Evolutionary conservation across 345 rosid species (phyloP).

Genomic region (Populus davidiana): DNA sequence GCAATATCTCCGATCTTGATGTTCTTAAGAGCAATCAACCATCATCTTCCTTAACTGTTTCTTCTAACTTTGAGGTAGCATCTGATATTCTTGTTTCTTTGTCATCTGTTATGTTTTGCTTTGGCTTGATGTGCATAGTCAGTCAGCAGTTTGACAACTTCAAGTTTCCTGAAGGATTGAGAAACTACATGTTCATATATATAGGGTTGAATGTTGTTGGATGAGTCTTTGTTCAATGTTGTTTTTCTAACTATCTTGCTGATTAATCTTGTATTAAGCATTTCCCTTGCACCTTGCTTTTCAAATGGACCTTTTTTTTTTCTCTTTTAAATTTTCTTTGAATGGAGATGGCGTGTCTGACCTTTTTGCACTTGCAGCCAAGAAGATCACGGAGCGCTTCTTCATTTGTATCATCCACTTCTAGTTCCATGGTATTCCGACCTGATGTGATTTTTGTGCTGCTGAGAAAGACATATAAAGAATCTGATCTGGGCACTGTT

Average conservation of each 20-base stretch:
- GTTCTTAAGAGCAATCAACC: conserved; percentile 46
- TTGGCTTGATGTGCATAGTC: background rate
- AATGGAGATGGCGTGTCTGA: background rate
- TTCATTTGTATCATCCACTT: conserved; percentile 37
- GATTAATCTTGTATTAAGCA: background rate
- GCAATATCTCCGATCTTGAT: conserved; percentile 45
- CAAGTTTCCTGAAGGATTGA: background rate
- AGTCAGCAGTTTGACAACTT: background rate
- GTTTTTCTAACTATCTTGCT: conserved; percentile 2
- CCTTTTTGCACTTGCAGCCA: conserved; percentile 45
- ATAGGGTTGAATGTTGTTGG: background rate
- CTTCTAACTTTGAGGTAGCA: conserved; percentile 78
- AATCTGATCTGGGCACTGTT: conserved; percentile 52
- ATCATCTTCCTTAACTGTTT: conserved; percentile 51
- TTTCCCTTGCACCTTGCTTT: background rate
- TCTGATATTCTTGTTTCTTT: conserved; percentile 1
- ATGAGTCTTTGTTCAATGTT: background rate
- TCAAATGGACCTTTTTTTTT: background rate
- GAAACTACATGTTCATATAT: background rate
- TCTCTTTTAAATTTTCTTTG: background rate
- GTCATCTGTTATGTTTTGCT: background rate
- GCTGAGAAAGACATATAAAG: conserved; percentile 65
- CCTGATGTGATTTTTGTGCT: conserved; percentile 60
- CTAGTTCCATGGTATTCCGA: conserved; percentile 56
- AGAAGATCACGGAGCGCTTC: conserved; percentile 58